Percentiles rank a stretch among this genome's conserved stretches.
phyloP scores from a whole-genome alignment of 2,329 filamentous ascomycete species.

The Penicillium hesseltinei region DNA sequence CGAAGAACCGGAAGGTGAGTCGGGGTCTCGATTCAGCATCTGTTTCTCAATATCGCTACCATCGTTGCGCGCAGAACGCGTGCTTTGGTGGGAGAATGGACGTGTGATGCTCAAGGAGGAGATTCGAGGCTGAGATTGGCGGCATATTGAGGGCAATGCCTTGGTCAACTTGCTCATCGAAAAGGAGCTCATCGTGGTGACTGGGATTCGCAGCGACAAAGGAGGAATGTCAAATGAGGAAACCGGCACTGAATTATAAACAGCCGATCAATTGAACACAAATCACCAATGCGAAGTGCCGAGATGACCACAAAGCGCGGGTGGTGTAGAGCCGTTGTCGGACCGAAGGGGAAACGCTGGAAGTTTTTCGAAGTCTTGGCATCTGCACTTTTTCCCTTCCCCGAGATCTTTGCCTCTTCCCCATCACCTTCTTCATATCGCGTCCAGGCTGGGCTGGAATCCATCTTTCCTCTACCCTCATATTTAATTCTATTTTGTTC shows the following conservation, averaged over 20 bases:
- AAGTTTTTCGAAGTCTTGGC: slow-evolving; percentile 41
- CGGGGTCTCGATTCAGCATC: slow-evolving; percentile 26
- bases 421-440: slow-evolving; percentile 22
- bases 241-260: background rate
- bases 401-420: slow-evolving; percentile 26
- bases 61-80: slow-evolving; percentile 13
- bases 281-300: background rate
- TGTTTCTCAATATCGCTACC: slow-evolving; percentile 29
- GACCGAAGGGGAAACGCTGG: slow-evolving; percentile 33
- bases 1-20: slow-evolving; percentile 18
- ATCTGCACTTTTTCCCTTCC: slow-evolving; percentile 37
- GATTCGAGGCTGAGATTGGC: slow-evolving; percentile 26
- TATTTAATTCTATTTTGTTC: slow-evolving; percentile 4
- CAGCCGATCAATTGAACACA: slow-evolving; percentile 4
- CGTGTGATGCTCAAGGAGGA: slow-evolving; percentile 25
- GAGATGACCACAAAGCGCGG: slow-evolving; percentile 3
- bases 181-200: slow-evolving; percentile 33
- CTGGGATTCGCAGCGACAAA: background rate
- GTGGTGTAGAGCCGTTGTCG: slow-evolving; percentile 20
- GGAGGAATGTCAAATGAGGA: background rate
- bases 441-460: slow-evolving; percentile 25
- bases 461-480: slow-evolving; percentile 1
- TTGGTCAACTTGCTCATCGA: slow-evolving; percentile 33
- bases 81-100: slow-evolving; percentile 30
- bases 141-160: slow-evolving; percentile 33